Evolutionary conservation across 192 early-diverging fungal genomes (phyloP).

Genomic region (Coemansia sp.): DNA sequence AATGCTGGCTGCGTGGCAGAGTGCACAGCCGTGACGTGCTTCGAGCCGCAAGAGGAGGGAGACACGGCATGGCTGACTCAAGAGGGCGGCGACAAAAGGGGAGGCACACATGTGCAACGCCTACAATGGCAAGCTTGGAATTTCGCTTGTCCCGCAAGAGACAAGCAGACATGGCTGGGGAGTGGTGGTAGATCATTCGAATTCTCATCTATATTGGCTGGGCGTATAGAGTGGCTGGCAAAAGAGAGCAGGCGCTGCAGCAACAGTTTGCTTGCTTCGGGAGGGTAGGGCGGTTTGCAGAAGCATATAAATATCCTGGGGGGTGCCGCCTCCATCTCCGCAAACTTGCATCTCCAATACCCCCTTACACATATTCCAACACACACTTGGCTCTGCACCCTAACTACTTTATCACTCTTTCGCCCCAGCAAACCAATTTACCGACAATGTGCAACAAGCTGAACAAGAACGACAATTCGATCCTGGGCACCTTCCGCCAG

Average conservation of each 20-base stretch:
- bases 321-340: background rate
- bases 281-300: background rate
- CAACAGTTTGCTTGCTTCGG: background rate
- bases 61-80: background rate
- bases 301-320: constrained; percentile 5
- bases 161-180: constrained; percentile 1
- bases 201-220: constrained; percentile 3
- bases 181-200: background rate
- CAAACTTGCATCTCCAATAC: constrained; percentile 1
- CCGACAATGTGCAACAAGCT: constrained; percentile 28
- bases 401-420: background rate
- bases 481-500: constrained; percentile 15
- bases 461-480: constrained; percentile 8
- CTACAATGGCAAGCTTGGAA: background rate
- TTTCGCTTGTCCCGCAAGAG: background rate
- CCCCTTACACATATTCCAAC: background rate
- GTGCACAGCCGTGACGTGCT: constrained; percentile 5
- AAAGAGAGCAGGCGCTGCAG: background rate
- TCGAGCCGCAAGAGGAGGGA: background rate
- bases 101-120: background rate
- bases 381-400: background rate
- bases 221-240: background rate
- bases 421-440: background rate
- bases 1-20: background rate
- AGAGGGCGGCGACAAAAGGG: background rate